Evolutionary conservation across 1,139 yeast species (phyloP).

Genomic region (Sugiyamaella castrensis): DNA sequence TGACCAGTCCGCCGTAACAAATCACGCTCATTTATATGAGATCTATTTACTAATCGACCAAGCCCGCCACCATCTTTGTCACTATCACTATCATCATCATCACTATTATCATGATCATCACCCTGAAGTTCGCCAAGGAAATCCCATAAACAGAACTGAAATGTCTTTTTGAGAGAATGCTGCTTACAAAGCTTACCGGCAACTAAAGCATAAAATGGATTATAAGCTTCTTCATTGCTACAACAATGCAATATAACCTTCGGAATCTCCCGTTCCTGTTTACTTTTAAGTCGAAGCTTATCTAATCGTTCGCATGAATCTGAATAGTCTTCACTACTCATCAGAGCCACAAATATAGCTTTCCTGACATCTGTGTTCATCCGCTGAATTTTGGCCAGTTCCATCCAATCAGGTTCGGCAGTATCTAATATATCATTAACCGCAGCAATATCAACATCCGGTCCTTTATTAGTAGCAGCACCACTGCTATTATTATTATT

Average conservation of each 20-base stretch:
- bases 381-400: slow-evolving; percentile 76
- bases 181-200: slow-evolving; percentile 72
- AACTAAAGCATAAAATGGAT: slow-evolving; percentile 84
- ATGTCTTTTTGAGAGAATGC: slow-evolving; percentile 67
- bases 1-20: slow-evolving; percentile 62
- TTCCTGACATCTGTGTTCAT: slow-evolving; percentile 96
- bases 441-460: slow-evolving; percentile 32
- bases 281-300: slow-evolving; percentile 69
- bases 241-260: slow-evolving; percentile 82
- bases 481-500: slow-evolving; percentile 38
- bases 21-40: slow-evolving; percentile 43
- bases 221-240: slow-evolving; percentile 75
- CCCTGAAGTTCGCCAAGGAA: slow-evolving; percentile 67
- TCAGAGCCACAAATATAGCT: slow-evolving; percentile 86
- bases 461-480: not conserved
- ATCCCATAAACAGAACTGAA: slow-evolving; percentile 92
- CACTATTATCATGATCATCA: slow-evolving; percentile 42
- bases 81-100: slow-evolving; percentile 32
- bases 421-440: slow-evolving; percentile 58
- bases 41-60: slow-evolving; percentile 6
- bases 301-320: slow-evolving; percentile 84
- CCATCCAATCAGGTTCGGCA: slow-evolving; percentile 85
- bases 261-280: slow-evolving; percentile 89
- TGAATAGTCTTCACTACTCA: slow-evolving; percentile 90
- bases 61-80: not conserved